Percentiles rank a stretch among this genome's conserved stretches.
phyloP scores from a whole-genome alignment of 2,329 filamentous ascomycete species.

The Botrytis fragariae region DNA sequence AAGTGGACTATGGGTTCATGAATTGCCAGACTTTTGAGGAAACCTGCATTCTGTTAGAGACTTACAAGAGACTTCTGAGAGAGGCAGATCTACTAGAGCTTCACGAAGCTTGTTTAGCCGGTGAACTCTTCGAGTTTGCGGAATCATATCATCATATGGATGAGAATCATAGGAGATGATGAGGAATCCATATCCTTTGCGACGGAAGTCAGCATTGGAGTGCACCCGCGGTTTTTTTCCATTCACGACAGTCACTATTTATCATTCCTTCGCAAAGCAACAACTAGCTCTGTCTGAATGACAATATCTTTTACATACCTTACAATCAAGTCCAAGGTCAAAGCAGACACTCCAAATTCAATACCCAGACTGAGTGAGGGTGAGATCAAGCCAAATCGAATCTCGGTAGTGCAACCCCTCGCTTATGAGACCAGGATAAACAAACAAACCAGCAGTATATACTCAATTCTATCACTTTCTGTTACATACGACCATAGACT shows the following conservation, averaged over 20 bases:
- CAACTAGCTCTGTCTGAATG: background rate
- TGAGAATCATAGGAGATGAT: background rate
- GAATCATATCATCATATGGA: background rate
- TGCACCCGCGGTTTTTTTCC: background rate
- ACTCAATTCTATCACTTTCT: accelerated
- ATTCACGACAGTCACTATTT: background rate
- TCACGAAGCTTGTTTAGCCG: background rate
- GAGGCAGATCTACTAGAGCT: background rate
- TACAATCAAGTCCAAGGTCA: background rate
- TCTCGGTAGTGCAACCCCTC: background rate
- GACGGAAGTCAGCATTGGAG: background rate
- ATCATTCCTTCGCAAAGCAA: background rate
- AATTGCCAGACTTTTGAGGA: background rate
- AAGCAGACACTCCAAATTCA: background rate
- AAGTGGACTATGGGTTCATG: background rate
- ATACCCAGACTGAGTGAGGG: background rate
- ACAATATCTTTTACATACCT: background rate
- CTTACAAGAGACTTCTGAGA: background rate
- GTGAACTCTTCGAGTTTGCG: background rate
- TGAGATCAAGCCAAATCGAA: background rate
- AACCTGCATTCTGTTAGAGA: background rate
- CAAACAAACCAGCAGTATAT: background rate
- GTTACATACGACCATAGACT: conserved; percentile 9
- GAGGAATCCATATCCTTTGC: background rate
- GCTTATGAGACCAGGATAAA: background rate